These are phyloP conservation scores for Sonneratia caseolaris DNA, from an alignment of 345 rosid species.

Conservation along the genomic window DNA sequence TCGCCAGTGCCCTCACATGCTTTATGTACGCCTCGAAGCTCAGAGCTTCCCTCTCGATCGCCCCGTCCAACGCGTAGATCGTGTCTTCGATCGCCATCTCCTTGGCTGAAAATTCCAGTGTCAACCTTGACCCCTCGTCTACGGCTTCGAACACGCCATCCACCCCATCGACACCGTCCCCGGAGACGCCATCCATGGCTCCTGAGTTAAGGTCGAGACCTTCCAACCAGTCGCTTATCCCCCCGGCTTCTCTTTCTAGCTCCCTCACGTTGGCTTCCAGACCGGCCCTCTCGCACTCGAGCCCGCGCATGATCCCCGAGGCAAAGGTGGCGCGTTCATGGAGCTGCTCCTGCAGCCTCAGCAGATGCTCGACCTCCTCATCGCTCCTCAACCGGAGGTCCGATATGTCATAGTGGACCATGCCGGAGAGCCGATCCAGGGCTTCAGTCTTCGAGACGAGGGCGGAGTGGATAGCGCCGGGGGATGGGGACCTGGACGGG, in stretches of 20 bases:
- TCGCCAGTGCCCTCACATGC: slow-evolving; percentile 53
- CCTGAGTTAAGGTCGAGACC: slow-evolving; percentile 16
- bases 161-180: slow-evolving; percentile 4
- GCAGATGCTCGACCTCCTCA: slow-evolving; percentile 35
- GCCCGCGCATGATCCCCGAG: slow-evolving; percentile 16
- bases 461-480: slow-evolving; percentile 13
- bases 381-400: slow-evolving; percentile 15
- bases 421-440: slow-evolving; percentile 47
- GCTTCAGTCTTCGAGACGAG: slow-evolving; percentile 47
- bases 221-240: slow-evolving; percentile 32
- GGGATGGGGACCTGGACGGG: background rate
- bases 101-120: slow-evolving; percentile 27
- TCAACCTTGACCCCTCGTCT: slow-evolving; percentile 21
- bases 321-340: slow-evolving; percentile 9
- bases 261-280: slow-evolving; percentile 21
- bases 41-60: slow-evolving; percentile 26
- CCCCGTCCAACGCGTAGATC: slow-evolving; percentile 41
- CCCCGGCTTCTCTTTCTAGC: slow-evolving; percentile 18
- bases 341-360: slow-evolving; percentile 27
- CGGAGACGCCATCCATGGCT: slow-evolving; percentile 7
- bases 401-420: slow-evolving; percentile 39
- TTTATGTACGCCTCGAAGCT: slow-evolving; percentile 36
- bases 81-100: slow-evolving; percentile 54
- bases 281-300: slow-evolving; percentile 27
- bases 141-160: slow-evolving; percentile 25